Evolutionary conservation across 345 rosid genomes (phyloP), one percentile per base, ranked within the genome.

Genomic region (Corymbia maculata): DNA sequence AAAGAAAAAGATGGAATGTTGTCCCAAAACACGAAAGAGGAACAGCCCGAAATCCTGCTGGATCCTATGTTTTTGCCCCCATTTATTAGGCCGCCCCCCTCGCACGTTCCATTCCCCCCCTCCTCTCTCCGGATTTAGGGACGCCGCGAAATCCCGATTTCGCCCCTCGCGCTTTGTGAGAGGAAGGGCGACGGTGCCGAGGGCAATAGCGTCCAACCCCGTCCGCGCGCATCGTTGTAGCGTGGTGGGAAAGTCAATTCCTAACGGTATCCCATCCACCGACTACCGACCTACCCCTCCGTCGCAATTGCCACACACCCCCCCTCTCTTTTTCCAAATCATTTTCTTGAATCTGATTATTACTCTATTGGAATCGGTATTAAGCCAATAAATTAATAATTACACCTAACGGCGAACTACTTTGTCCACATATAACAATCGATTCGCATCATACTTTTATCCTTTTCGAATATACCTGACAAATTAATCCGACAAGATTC

Each of bases 191-290:
- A 36, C 0, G n/a, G 8, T 32, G 44, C 52, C 30, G 26, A n/a
- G 86, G 22, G 51, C 66, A 87, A 42, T 32, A 79, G 53, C 13
- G 86, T 87, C 85, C 50, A 22, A 68, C 53, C 44, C 19, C 21
- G 16, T 28, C 28, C 32, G 19, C 53, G n/a, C 26, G 13, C 64
- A 21, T 90, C 89, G 92, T 90, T 89, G 87, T 92, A 89, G 92
- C 93, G 94, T 93, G 91, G 87, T 90, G 90, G 88, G 89, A 91
- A 95, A 95, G 98, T 95, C 96, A 95, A 95, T 93, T 91, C 93
- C 93, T 89, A 95, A 96, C 96, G 93, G 97, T 94, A 93, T 95
- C 95, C 95, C 87, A 92, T 90, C 95, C 94, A 95, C 96, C 97
- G 95, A 95, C 98, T 94, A 92, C 96, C 97, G 98, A 95, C 97